Base-by-base conservation (phyloP, 1,139 yeast species). In the Pichia sp. region DNA sequence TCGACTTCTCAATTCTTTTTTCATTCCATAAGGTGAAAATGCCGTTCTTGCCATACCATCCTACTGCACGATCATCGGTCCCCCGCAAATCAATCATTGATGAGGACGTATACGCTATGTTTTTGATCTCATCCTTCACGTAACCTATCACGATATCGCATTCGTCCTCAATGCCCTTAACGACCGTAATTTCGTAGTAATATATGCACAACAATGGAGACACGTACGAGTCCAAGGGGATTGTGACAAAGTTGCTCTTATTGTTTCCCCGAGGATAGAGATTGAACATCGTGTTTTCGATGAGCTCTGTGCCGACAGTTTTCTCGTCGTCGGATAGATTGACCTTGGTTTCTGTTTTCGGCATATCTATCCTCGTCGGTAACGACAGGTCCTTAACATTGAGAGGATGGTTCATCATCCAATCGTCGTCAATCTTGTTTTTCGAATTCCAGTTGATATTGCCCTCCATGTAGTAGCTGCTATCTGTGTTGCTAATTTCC, bases 11-110 rank as follows among this genome's bases (percentile, higher is more conserved):
- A 47, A 66, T 62, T 13, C 69, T 65, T 45, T 72, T 72, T 42
- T 75, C 76, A 38, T 76, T 72, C 30, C 77, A 75, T 49, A 72
- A 68, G 19, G 52, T 46, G 3, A 59, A 53, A n/a, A 77, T 72
- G 16, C 87, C 88, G 59, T 80, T 83, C 58, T 73, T 78, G 5
- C 86, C 83, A 62, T 78, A 82, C 61, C 79, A 81, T 1, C 84
- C 85, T 75, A 80, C 82, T 1, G 81, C 71, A 23, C 77, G 74
- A 42, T 68, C 67, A 49, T 80, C 84, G 47, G 73, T 63, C 3
- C 84, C 85, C 3, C 78, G 74, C 50, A 75, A 61, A 49, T 61
- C 75, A 48, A 57, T 45, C 52, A 52, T 49, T 16, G 52, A 15
- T 7, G 30, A 15, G 1, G 49, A 43, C 5, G 32, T 45, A 15